These are phyloP conservation scores for Ceratocystis variospora DNA, from an alignment of 2,329 filamentous ascomycete genomes.

Conservation along the genomic window DNA sequence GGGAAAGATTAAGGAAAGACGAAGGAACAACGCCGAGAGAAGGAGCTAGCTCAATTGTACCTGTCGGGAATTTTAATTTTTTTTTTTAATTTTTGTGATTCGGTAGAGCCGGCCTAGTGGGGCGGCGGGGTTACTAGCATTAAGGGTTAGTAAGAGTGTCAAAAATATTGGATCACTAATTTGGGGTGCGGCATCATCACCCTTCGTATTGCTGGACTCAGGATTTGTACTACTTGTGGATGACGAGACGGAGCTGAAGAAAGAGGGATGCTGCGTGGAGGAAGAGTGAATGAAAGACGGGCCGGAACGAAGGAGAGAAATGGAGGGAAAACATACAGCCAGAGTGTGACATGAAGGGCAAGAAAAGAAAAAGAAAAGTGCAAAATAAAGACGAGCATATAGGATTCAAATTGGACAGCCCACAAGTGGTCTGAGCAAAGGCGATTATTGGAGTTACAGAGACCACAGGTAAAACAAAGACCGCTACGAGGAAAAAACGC, in stretches of 20 bases:
- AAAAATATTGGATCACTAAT: background rate
- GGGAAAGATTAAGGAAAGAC: background rate
- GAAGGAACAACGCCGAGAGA: background rate
- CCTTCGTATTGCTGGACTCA: background rate
- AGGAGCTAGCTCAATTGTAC: background rate
- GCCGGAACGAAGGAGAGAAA: background rate
- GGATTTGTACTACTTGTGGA: background rate
- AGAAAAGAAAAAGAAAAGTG: background rate
- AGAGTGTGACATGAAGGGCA: background rate
- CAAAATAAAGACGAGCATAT: background rate
- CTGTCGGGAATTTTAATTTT: background rate
- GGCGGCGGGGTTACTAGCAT: background rate
- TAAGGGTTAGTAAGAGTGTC: background rate
- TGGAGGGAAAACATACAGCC: background rate
- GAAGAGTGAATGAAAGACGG: background rate
- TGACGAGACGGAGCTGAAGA: background rate
- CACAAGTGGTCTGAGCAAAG: constrained; percentile 5
- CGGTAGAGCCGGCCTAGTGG: background rate
- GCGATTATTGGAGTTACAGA: background rate
- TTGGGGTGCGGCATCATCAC: background rate
- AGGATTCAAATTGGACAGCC: constrained; percentile 5
- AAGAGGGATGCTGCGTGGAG: background rate
- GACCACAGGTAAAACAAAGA: background rate
- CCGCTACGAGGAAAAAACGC: background rate
- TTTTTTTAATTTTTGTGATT: background rate